Evolutionary conservation across 1,139 yeast genomes (phyloP).

Genomic region (Nakaseomyces delphensis): DNA sequence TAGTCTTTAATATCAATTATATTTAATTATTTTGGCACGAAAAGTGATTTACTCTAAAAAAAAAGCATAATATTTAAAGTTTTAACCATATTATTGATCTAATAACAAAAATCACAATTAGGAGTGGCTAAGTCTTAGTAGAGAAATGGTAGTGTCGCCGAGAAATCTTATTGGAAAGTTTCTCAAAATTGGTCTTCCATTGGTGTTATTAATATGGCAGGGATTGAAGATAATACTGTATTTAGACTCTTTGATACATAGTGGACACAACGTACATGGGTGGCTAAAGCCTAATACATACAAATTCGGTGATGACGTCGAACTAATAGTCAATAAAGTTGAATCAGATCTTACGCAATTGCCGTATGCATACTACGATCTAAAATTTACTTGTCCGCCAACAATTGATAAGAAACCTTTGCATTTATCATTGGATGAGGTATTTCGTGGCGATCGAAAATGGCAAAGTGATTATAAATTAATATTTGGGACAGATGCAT

Average conservation of each 20-base stretch:
- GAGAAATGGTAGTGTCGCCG: background rate
- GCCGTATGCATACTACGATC: conserved; percentile 69
- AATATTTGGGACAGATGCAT: conserved; percentile 50
- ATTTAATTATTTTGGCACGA: too few relatives aligned
- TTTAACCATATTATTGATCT: too few relatives aligned
- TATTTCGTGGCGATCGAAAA: conserved; percentile 71
- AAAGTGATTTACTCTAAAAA: too few relatives aligned
- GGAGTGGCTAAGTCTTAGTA: background rate
- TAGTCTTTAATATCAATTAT: too few relatives aligned
- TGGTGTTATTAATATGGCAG: background rate
- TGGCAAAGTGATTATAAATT: conserved; percentile 67
- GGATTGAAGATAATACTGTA: conserved; percentile 2
- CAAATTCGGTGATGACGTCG: conserved; percentile 51
- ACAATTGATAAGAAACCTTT: conserved; percentile 45
- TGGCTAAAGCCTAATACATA: conserved; percentile 28
- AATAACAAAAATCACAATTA: too few relatives aligned
- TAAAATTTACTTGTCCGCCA: conserved; percentile 78
- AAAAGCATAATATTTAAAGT: too few relatives aligned
- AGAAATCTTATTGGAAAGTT: background rate
- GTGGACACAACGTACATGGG: conserved; percentile 11
- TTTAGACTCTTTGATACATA: background rate
- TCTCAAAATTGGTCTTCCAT: background rate
- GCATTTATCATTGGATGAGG: conserved; percentile 66
- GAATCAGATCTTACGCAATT: conserved; percentile 69
- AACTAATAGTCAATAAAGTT: conserved; percentile 65